Conservation (phyloP, 2,329 filamentous ascomycete genomes). For the Pseudohalonectria lignicola region DNA sequence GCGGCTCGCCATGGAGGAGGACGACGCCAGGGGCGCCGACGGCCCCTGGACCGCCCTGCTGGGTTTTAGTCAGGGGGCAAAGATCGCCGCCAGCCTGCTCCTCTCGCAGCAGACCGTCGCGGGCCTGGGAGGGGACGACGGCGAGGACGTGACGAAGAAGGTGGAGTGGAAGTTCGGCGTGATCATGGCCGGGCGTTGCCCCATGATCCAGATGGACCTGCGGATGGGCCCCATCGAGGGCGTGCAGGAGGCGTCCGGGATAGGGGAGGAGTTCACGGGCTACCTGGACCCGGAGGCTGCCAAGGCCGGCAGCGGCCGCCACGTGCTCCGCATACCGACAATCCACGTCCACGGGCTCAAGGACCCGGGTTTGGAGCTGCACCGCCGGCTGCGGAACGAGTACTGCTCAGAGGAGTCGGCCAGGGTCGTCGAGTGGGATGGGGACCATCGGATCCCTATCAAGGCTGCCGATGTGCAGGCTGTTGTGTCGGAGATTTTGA, state of each 20-base stretch:
- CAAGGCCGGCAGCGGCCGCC: slow-evolving; percentile 19
- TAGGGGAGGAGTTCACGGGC: slow-evolving; percentile 25
- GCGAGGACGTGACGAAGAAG: neutral
- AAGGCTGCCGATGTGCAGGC: slow-evolving; percentile 49
- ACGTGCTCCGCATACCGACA: slow-evolving; percentile 45
- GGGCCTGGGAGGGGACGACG: slow-evolving; percentile 8
- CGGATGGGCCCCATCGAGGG: slow-evolving; percentile 4
- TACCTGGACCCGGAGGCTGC: slow-evolving; percentile 23
- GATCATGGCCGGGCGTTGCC: slow-evolving; percentile 49
- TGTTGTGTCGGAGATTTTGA: neutral
- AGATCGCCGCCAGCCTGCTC: slow-evolving; percentile 47
- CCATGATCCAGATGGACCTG: slow-evolving; percentile 39
- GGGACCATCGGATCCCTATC: slow-evolving; percentile 59
- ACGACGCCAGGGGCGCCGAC: slow-evolving; percentile 34
- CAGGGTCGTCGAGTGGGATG: slow-evolving; percentile 61
- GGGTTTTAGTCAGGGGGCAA: slow-evolving; percentile 59
- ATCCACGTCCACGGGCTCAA: slow-evolving; percentile 57
- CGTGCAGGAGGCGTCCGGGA: slow-evolving; percentile 7
- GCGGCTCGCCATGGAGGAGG: slow-evolving; percentile 34
- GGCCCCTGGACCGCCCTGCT: slow-evolving; percentile 50
- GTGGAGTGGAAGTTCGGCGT: slow-evolving; percentile 48
- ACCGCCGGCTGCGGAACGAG: slow-evolving; percentile 40
- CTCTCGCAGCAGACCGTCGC: slow-evolving; percentile 47
- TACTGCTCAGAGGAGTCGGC: slow-evolving; percentile 47
- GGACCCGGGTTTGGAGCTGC: slow-evolving; percentile 48